Base-by-base conservation (phyloP, 371 early-diverging fungal genomes). In the Catenaria anguillulae region DNA sequence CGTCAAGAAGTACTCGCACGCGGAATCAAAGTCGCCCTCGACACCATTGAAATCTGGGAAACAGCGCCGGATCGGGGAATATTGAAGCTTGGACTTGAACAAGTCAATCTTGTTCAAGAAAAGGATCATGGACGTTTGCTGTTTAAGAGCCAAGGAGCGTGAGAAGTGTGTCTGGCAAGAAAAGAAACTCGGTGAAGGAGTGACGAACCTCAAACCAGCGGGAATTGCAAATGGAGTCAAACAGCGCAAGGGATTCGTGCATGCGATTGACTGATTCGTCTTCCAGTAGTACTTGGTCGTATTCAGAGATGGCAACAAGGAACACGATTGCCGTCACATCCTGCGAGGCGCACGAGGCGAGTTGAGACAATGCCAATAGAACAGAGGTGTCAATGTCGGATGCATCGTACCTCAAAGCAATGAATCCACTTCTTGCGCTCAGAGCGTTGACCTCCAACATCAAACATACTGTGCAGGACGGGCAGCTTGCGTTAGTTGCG, bases 101-200 rank as follows among this genome's bases (percentile, higher is more conserved):
- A 91, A 79, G 75, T 95, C 96, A 66, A 91, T 89, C 77, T 94
- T 96, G 85, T 96, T 96, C 66, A 96, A 73, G 75, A 96, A 96
- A 62, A 96, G 75, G 67, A 96, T 92, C 60, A 94, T 90, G 36
- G 88, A 86, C 15, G 93, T 93, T 65, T 87, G 85, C n/a, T n/a
- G n/a, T n/a, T n/a, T n/a, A n/a, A n/a, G n/a, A n/a, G n/a, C n/a
- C n/a, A n/a, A n/a, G n/a, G n/a, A n/a, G n/a, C n/a, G n/a, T n/a
- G n/a, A n/a, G n/a, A n/a, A n/a, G n/a, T n/a, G n/a, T n/a, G n/a
- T n/a, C n/a, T n/a, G n/a, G n/a, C n/a, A n/a, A n/a, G n/a, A n/a
- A n/a, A n/a, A n/a, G n/a, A n/a, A n/a, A n/a, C n/a, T n/a, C n/a
- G n/a, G n/a, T n/a, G n/a, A n/a, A n/a, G n/a, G n/a, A n/a, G n/a